phyloP scores from a whole-genome alignment of 805 yeast species.

The Ogataea zsoltii region DNA sequence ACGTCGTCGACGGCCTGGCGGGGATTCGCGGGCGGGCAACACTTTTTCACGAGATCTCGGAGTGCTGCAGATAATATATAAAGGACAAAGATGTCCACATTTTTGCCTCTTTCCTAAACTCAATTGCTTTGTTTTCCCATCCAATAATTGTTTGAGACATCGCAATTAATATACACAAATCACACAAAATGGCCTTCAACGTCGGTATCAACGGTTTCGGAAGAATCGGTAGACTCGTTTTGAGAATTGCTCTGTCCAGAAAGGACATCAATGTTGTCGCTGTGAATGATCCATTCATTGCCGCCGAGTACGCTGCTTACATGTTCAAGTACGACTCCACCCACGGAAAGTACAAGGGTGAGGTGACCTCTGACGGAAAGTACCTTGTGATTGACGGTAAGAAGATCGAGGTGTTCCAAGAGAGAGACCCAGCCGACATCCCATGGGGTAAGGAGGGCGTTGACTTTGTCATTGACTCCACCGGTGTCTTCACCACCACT shows the following conservation, averaged over 20 bases:
- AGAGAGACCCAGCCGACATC: constrained; percentile 80
- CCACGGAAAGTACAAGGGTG: constrained; percentile 83
- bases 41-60: neutral
- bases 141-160: neutral
- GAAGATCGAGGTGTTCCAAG: constrained; percentile 68
- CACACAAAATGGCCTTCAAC: constrained; percentile 53
- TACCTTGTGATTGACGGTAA: constrained; percentile 68
- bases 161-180: constrained; percentile 3
- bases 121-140: constrained; percentile 1
- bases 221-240: constrained; percentile 87
- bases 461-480: constrained; percentile 87
- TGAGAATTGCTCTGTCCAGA: constrained; percentile 77
- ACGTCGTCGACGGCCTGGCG: neutral
- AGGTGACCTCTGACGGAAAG: constrained; percentile 58
- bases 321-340: constrained; percentile 96
- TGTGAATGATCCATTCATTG: constrained; percentile 89
- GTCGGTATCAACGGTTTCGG: constrained; percentile 96
- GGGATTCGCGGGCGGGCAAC: neutral
- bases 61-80: constrained; percentile 14
- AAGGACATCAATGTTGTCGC: constrained; percentile 80
- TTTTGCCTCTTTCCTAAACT: neutral
- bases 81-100: constrained; percentile 8
- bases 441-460: constrained; percentile 88
- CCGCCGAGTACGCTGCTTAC: constrained; percentile 89
- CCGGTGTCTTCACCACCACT: constrained; percentile 86